Conservation (phyloP, 371 early-diverging fungal species). For the Chytridiales sp. region DNA sequence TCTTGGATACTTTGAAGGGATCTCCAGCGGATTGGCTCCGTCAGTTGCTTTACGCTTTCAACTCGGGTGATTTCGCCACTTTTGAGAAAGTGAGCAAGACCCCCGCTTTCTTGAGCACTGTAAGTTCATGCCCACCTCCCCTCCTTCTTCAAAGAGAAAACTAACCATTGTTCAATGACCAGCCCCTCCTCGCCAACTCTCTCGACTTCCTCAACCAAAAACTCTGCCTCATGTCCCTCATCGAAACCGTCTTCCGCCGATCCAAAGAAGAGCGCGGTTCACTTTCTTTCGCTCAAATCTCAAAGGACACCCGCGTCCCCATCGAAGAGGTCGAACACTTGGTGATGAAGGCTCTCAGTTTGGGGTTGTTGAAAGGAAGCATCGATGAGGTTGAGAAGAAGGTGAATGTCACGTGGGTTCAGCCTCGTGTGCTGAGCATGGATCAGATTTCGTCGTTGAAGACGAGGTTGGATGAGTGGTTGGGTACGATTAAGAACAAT, state of each 20-base stretch:
- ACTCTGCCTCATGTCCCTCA: slow-evolving; percentile 94
- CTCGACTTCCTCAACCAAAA: slow-evolving; percentile 83
- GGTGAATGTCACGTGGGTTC: slow-evolving; percentile 89
- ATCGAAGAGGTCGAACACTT: slow-evolving; percentile 93
- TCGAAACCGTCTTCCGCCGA: slow-evolving; percentile 90
- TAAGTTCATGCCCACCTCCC: slow-evolving; percentile 27
- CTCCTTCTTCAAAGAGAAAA: slow-evolving; percentile 2
- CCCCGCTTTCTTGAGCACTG: slow-evolving; percentile 71
- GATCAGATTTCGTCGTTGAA: slow-evolving; percentile 69
- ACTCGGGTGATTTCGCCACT: slow-evolving; percentile 89
- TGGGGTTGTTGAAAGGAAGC: slow-evolving; percentile 87
- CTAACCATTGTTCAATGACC: slow-evolving; percentile 17
- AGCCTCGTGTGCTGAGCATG: slow-evolving; percentile 91
- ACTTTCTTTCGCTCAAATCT: slow-evolving; percentile 81
- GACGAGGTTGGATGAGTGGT: slow-evolving; percentile 58
- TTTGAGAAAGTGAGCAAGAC: slow-evolving; percentile 74
- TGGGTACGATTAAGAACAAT: slow-evolving; percentile 48
- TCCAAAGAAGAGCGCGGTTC: slow-evolving; percentile 72
- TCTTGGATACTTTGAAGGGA: slow-evolving; percentile 76
- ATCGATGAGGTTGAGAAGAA: slow-evolving; percentile 93
- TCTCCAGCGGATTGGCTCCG: slow-evolving; percentile 87
- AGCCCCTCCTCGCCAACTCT: slow-evolving; percentile 76
- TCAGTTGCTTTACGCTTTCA: slow-evolving; percentile 85
- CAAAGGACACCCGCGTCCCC: slow-evolving; percentile 82
- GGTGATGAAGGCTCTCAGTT: slow-evolving; percentile 93